These are phyloP conservation scores for Colletotrichum sp. DNA, from an alignment of 2,329 filamentous ascomycete genomes.

Conservation along the genomic window DNA sequence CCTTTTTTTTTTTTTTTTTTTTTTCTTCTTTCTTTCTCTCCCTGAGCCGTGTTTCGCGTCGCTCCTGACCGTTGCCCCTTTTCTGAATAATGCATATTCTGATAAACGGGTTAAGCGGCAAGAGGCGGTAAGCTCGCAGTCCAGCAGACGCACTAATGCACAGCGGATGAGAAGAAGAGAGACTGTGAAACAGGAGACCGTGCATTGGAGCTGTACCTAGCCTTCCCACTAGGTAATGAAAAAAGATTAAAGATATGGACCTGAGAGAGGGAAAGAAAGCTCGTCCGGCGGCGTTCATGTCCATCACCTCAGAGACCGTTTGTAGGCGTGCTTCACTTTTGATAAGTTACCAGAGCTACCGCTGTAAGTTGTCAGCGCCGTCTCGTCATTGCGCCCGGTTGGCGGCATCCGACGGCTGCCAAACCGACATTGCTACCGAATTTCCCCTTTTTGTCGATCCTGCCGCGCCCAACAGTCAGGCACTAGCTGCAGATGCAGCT, in stretches of 20 bases:
- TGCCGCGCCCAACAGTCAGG: neutral
- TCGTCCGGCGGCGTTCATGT: neutral
- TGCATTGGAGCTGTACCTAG: neutral
- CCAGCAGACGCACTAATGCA: neutral
- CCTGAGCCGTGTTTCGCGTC: neutral
- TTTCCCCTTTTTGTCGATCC: neutral
- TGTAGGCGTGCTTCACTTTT: neutral
- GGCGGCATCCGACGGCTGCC: neutral
- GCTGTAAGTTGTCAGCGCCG: neutral
- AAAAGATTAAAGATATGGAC: neutral
- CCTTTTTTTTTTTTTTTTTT: neutral
- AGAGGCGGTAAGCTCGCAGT: conserved; percentile 1
- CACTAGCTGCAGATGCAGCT: neutral
- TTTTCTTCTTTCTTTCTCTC: neutral
- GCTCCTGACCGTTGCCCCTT: neutral
- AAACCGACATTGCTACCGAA: neutral
- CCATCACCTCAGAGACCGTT: neutral
- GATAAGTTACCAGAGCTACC: neutral
- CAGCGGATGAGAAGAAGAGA: neutral
- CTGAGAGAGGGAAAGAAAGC: neutral
- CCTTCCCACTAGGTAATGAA: neutral
- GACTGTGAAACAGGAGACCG: conserved; percentile 10
- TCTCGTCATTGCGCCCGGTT: neutral
- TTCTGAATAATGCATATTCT: neutral
- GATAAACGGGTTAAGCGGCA: neutral